Evolutionary conservation across 1,284 basidiomycete species (phyloP).

Genomic region (Earliella scabrosa): DNA sequence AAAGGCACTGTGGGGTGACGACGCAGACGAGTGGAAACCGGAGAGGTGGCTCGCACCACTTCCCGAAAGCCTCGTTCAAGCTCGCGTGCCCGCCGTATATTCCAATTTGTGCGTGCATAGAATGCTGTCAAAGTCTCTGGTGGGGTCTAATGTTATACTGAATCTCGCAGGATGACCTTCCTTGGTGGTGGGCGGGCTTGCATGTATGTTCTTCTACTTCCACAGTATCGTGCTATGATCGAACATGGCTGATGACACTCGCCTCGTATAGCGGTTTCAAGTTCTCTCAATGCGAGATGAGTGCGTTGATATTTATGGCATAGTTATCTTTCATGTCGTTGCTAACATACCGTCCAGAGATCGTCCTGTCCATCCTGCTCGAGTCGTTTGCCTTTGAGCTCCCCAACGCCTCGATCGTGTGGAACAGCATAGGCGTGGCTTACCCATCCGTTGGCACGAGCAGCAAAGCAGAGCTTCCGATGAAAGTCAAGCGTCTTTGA

Average conservation of each 20-base stretch:
- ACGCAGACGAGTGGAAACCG: conserved; percentile 54
- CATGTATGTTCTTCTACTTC: conserved; percentile 32
- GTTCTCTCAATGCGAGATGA: conserved; percentile 33
- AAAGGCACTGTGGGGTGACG: conserved; percentile 57
- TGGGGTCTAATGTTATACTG: too few species aligned
- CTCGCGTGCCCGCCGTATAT: conserved; percentile 26
- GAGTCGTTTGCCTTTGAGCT: conserved; percentile 4
- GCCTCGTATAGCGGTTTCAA: conserved; percentile 18
- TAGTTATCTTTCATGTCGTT: neutral
- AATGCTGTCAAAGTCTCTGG: too few species aligned
- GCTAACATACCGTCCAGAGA: conserved; percentile 8
- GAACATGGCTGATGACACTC: conserved; percentile 3
- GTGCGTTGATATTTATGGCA: conserved; percentile 1
- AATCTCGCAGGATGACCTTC: conserved; percentile 35
- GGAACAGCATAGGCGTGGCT: neutral
- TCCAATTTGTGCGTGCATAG: conserved; percentile 28
- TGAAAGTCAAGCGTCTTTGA: neutral
- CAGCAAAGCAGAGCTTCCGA: neutral
- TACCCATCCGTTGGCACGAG: neutral
- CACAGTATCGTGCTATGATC: conserved; percentile 2
- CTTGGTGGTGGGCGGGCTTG: conserved; percentile 35
- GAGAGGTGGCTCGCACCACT: conserved; percentile 32
- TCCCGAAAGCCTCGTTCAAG: conserved; percentile 14
- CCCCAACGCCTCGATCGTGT: neutral
- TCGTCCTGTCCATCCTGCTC: conserved; percentile 12